Base-by-base conservation (phyloP, 495 filamentous ascomycete species). In the Aspergillus baeticus region DNA sequence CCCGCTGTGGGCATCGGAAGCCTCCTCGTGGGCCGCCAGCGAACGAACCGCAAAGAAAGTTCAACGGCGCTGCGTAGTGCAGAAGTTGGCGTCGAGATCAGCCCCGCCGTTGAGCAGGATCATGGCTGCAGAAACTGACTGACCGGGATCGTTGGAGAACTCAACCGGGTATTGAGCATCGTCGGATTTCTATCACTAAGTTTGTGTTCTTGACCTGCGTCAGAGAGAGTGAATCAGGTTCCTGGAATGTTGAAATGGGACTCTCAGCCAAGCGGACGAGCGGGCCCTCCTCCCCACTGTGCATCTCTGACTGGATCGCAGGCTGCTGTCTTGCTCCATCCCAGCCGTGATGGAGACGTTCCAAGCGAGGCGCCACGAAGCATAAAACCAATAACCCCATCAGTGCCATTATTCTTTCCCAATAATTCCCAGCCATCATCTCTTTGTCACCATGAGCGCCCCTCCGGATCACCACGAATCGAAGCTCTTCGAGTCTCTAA, bases 401-500 rank as follows among this genome's bases (percentile, higher is more conserved):
- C 4, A 3, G 26, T 8, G 26, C 26, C 26, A 51, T 37, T 22
- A 20, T 8, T 35, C 2, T 3, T 7, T 42, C 18, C 13, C 29
- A 54, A 46, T 46, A 54, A 46, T 46, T 10, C 41, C 3, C 0
- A 3, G 10, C 22, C 18, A 14, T 11, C 37, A 18, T 18, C 23
- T 37, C n/a, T 37, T 31, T 39, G 10, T 4, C 18, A 20, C 14
- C 50, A 61, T 37, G 55, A 63, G 49, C 15, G 60, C 17, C 36
- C 44, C 26, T 8, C 26, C 15, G 60, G 63, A 54, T 51, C 65
- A 52, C 10, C 36, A 52, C 44, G 6, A 64, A 4, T 75, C 72
- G 2, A 58, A 51, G 41, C 73, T 87, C 35, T 87, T 87, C 66
- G 63, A 69, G 26, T 81, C 84, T 10, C 62, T 86, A 54, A 64